phyloP scores from a whole-genome alignment of 257 asterid species.

The Buddleja alternifolia region DNA sequence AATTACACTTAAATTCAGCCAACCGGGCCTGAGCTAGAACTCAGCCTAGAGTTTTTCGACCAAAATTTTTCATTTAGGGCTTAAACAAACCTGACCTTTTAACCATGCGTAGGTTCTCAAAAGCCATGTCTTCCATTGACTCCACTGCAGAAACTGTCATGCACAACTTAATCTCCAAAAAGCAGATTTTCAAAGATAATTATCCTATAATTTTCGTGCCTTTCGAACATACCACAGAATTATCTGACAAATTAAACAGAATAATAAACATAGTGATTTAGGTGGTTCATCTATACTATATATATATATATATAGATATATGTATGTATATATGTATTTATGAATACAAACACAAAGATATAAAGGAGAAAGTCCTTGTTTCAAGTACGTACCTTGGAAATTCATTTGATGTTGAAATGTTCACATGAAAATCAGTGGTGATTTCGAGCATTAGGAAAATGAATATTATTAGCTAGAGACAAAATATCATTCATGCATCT shows the following conservation, averaged over 20 bases:
- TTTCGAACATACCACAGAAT: neutral
- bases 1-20: too few relatives aligned
- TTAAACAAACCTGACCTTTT: conserved; percentile 34
- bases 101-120: conserved; percentile 27
- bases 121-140: conserved; percentile 33
- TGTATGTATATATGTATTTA: too few relatives aligned
- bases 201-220: neutral
- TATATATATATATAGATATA: too few relatives aligned
- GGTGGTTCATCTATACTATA: too few relatives aligned
- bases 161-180: conserved; percentile 4
- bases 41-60: too few relatives aligned
- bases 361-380: conserved; percentile 21
- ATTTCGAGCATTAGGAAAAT: conserved; percentile 12
- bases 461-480: neutral
- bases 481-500: neutral
- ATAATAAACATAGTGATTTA: too few relatives aligned
- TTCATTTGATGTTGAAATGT: conserved; percentile 41
- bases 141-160: conserved; percentile 25
- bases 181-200: neutral
- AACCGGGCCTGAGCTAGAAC: too few relatives aligned
- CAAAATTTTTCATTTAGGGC: too few relatives aligned
- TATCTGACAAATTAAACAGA: too few relatives aligned
- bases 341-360: too few relatives aligned
- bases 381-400: conserved; percentile 33
- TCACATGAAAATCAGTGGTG: conserved; percentile 35